Base-by-base conservation (phyloP, 2,329 filamentous ascomycete genomes). In the Aspergillus nomiae region DNA sequence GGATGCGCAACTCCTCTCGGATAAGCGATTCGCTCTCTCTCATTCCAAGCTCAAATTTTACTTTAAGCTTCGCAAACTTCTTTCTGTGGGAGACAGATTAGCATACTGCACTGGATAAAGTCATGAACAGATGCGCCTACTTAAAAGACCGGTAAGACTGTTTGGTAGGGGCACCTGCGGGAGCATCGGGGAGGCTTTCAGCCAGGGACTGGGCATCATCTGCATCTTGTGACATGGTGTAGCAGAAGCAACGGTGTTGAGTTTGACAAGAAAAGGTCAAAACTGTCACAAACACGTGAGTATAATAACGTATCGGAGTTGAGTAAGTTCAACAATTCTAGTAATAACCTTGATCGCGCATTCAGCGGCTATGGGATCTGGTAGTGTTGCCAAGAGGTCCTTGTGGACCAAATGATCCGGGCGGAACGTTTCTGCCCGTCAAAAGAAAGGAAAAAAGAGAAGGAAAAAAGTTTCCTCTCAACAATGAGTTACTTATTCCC, bases 31-130 rank as follows among this genome's bases (percentile, higher is more conserved):
- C 80, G 62, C 77, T 88, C 41, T 94, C 91, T 78, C 90, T 89
- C 76, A 92, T 91, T 77, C 95, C 93, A 60, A 91, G 85, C 71
- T 88, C 88, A 79, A 95, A 95, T 64, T 95, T 84, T 60, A 89
- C 86, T 78, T 96, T 95, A 76, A 92, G 91, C 68, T 92, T 88
- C 62, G 89, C 90, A 78, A 96, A 99, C 83, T 99, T 99, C 82
- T 97, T 96, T 65, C 81, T 82, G 55, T n/a, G 65, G 4, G 53
- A 36, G 19, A 41, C 8, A 43, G 46, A 62, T 70, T 59, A 69
- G 57, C 59, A 32, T 34, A 16, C 56, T 24, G 12, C n/a, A 7
- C 53, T 28, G 26, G 8, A 24, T n/a, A 30, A 50, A 24, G 48
- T 32, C 36, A 28, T 24, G 30, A 11, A 56, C 36, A 50, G 19